Conservation (phyloP, 2,329 filamentous ascomycete genomes). For the Tolypocladium cylindrosporum region DNA sequence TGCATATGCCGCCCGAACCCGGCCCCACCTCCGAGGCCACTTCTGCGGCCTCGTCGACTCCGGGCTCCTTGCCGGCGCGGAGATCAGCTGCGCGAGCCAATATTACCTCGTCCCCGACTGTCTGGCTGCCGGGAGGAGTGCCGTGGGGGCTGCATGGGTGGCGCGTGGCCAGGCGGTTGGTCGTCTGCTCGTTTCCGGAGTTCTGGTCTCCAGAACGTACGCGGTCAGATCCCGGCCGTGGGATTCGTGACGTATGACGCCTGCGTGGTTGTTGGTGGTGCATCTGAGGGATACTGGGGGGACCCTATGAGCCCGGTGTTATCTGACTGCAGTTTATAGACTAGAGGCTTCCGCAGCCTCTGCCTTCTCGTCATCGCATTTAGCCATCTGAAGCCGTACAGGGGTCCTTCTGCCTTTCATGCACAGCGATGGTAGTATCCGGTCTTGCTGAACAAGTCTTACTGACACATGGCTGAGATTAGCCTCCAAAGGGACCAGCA, state of each 20-base stretch:
- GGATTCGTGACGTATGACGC: neutral
- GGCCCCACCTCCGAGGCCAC: neutral
- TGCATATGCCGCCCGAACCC: neutral
- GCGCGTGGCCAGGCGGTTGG: neutral
- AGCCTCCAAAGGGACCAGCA: neutral
- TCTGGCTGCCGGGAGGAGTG: neutral
- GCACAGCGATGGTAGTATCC: too few species aligned
- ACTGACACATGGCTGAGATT: neutral
- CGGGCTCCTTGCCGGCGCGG: neutral
- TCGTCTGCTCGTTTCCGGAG: neutral
- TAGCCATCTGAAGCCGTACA: too few species aligned
- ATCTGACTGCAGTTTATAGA: neutral
- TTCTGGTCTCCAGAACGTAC: neutral
- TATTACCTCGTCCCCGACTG: neutral
- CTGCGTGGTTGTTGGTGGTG: neutral
- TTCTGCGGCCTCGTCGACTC: neutral
- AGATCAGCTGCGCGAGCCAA: neutral
- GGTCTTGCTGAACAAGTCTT: neutral
- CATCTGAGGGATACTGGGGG: too few species aligned
- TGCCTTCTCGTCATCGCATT: too few species aligned
- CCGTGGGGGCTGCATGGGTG: neutral
- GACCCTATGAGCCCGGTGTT: too few species aligned
- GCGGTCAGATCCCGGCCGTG: neutral
- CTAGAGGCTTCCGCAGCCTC: too few species aligned
- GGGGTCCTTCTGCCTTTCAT: too few species aligned